Evolutionary conservation across 345 rosid species (phyloP), one percentile per base, ranked within the genome.

Genomic region (Syzygium jambos): DNA sequence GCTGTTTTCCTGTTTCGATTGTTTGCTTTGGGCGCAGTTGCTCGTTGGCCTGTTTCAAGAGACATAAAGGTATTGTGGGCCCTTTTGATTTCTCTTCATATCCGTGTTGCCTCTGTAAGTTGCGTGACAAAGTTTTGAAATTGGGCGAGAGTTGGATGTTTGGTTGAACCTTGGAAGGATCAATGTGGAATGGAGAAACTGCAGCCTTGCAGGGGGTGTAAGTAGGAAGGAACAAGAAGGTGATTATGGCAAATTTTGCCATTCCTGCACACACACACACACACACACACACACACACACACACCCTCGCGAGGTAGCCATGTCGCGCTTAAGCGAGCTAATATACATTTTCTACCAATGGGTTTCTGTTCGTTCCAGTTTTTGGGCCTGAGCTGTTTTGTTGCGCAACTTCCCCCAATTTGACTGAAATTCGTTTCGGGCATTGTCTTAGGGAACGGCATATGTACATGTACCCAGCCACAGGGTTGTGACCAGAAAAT

Each of bases 11-110:
- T 34, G 86, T 11, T 29, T 30, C 23, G 54, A 16, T 12, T 53
- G 51, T 41, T 51, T 87, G 13, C 85, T 86, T 84, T 87, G 56
- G 25, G 86, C 91, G 90, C 91, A 96, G 99, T 89, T 96, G 99
- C 87, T 96, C 99, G 46, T 85, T 90, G 85, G 90, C 61, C 30
- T 92, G 93, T 90, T 92, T 92, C 90, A 90, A 89, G 91, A 90
- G 87, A 61, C 93, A 92, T 85, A 90, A 92, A 92, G 92, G 93
- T 92, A 51, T 52, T 46, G 27, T 10, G 5, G 17, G 27, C 46
- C 65, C 46, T 56, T 25, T 61, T 34, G 49, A 6, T 84, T 19
- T 83, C 25, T 63, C 52, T 73, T 38, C 27, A 1, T 78, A 38
- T 19, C 7, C 5, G 49, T 0, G 82, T 49, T 13, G 22, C 38